phyloP scores from a whole-genome alignment of 2,329 filamentous ascomycete species.

The Huntiella moniliformis region DNA sequence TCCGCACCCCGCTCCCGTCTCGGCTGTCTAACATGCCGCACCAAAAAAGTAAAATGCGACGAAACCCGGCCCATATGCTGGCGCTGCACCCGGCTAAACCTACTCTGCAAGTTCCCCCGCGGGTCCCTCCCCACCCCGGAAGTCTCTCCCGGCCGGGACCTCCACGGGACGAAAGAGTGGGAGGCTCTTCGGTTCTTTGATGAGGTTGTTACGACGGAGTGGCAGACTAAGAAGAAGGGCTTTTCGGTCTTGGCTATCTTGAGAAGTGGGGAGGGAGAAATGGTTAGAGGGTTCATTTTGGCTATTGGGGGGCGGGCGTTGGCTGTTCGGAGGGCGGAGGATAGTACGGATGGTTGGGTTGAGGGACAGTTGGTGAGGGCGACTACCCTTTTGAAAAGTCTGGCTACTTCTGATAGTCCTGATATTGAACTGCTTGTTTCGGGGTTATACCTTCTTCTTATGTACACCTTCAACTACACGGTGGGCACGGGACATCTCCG shows the following conservation, averaged over 20 bases:
- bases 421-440: background rate
- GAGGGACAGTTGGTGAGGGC: background rate
- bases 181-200: conserved; percentile 1
- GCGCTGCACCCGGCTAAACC: conserved; percentile 1
- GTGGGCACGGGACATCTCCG: background rate
- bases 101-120: background rate
- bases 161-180: background rate
- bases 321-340: background rate
- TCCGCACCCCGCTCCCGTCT: conserved; percentile 1
- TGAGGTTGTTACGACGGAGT: background rate
- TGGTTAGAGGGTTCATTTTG: background rate
- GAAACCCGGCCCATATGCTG: conserved; percentile 1
- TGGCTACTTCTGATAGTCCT: too few relatives aligned
- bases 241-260: conserved; percentile 1
- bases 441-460: conserved; percentile 1
- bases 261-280: background rate
- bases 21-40: background rate
- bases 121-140: background rate
- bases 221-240: conserved; percentile 1
- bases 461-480: background rate
- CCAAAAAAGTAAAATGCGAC: conserved; percentile 4
- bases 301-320: background rate
- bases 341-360: background rate
- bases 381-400: too few relatives aligned
- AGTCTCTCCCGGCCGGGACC: background rate